Percentiles rank a stretch among this genome's conserved stretches.
phyloP scores from a whole-genome alignment of 2,329 filamentous ascomycete genomes.

The Ophiosphaerella herpotricha region DNA sequence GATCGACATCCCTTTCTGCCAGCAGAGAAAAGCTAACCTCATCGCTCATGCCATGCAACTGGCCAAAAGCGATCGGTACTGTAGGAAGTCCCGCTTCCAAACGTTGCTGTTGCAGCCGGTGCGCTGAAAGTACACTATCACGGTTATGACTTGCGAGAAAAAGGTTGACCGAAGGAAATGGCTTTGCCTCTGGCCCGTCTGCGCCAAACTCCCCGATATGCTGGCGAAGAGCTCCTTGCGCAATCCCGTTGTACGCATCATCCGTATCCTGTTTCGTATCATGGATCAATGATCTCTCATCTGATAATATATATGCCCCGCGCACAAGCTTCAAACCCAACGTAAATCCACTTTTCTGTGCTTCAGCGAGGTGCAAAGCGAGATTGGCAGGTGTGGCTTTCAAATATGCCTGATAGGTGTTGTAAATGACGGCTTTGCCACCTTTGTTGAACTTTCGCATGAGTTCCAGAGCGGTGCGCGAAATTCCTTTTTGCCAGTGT shows the following conservation, averaged over 20 bases:
- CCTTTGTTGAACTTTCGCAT: slow-evolving; percentile 58
- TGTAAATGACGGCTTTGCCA: slow-evolving; percentile 66
- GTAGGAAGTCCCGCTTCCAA: slow-evolving; percentile 46
- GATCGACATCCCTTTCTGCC: slow-evolving; percentile 22
- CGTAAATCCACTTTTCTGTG: slow-evolving; percentile 55
- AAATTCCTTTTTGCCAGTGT: slow-evolving; percentile 49
- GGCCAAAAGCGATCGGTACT: slow-evolving; percentile 67
- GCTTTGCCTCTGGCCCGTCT: slow-evolving; percentile 12
- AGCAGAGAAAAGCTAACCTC: slow-evolving; percentile 69
- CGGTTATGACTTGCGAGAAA: slow-evolving; percentile 85
- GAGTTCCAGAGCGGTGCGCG: slow-evolving; percentile 61
- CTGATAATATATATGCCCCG: slow-evolving; percentile 60
- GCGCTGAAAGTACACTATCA: slow-evolving; percentile 65
- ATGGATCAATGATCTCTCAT: slow-evolving; percentile 57
- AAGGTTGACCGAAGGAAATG: slow-evolving; percentile 56
- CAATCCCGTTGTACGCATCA: slow-evolving; percentile 69
- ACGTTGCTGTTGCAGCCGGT: slow-evolving; percentile 52
- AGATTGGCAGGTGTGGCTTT: slow-evolving; percentile 53
- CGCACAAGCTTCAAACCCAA: slow-evolving; percentile 62
- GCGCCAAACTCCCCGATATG: slow-evolving; percentile 30
- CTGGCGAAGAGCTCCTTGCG: slow-evolving; percentile 55
- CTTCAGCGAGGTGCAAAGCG: slow-evolving; percentile 52
- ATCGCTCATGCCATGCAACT: slow-evolving; percentile 95
- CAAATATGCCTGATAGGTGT: slow-evolving; percentile 63
- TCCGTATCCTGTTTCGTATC: slow-evolving; percentile 61